These are phyloP conservation scores for Trichophyton equinum DNA, from an alignment of 2,329 filamentous ascomycete genomes.

Conservation along the genomic window DNA sequence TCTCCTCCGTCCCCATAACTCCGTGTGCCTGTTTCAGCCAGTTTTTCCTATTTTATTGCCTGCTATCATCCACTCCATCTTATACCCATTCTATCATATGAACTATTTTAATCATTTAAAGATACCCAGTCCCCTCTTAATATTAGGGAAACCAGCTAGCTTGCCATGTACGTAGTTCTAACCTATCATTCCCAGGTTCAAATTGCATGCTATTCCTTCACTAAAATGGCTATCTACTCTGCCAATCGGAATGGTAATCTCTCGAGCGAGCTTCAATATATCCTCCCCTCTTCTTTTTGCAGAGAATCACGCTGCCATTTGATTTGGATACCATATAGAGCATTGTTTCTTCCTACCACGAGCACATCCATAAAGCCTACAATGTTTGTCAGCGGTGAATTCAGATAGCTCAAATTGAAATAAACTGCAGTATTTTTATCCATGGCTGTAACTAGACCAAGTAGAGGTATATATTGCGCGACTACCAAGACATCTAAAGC, in stretches of 20 bases:
- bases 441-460: neutral
- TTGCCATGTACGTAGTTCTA: neutral
- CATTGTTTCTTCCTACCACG: neutral
- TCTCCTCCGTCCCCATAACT: neutral
- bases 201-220: neutral
- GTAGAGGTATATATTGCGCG: neutral
- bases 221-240: neutral
- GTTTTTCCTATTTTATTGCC: neutral
- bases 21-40: no score
- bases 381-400: no score
- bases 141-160: neutral
- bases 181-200: neutral
- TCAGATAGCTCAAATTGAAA: neutral
- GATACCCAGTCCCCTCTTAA: constrained; percentile 3
- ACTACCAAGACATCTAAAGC: neutral
- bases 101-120: neutral
- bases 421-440: neutral
- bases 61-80: neutral
- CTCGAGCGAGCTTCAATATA: neutral
- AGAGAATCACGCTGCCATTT: neutral
- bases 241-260: neutral
- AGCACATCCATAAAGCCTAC: neutral
- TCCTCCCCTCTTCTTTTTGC: neutral
- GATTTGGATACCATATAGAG: neutral
- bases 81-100: neutral